Evolutionary conservation across 208 protist species (phyloP), one percentile per base, ranked within the genome.

Genomic region (Trypanosoma conorhini): DNA sequence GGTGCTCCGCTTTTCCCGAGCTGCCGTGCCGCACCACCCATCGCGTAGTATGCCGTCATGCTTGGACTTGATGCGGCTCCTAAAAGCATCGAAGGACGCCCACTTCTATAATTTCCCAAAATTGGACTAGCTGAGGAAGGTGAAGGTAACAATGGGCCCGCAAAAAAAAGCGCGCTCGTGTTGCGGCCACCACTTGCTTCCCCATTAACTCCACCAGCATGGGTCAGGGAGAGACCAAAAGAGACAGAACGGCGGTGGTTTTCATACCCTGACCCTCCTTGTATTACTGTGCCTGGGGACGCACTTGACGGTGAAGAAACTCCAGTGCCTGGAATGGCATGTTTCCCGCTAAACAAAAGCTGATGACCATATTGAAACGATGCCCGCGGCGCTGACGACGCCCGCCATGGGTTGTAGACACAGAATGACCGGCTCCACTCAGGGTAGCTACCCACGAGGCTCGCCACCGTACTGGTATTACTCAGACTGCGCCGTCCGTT

Each of bases 341-440:
- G 38, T 35, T 48, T 70, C 63, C 70, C 70, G 50, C 28, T 51
- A 40, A 70, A 59, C 15, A 65, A 22, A 26, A 59, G 1, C 54
- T 70, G 51, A 30, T 76, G 52, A 66, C 62, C 38, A 63, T 62
- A 71, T 10, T 57, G 28, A 50, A 68, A 28, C 24, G 70, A 59
- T 35, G 58, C 24, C 31, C 64, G 42, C n/a, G 55, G 57, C 24
- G 57, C 61, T 31, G 58, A 57, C 0, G 10, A 40, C n/a, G 48
- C 57, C 21, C 63, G 35, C 10, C 7, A 56, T n/a, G 71, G 71
- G 54, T 82, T 92, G 67, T 91, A 91, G 1, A 95, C 60, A 40
- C 87, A 83, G 62, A 95, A 95, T 24, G 90, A 95, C 7, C 72
- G 80, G 3, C 86, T 81, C 84, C 87, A 93, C 66, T 95, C 90